Percentiles rank a stretch among this genome's conserved stretches.
phyloP scores from a whole-genome alignment of 192 early-diverging fungal genomes.

The Entomortierella beljakovae region DNA sequence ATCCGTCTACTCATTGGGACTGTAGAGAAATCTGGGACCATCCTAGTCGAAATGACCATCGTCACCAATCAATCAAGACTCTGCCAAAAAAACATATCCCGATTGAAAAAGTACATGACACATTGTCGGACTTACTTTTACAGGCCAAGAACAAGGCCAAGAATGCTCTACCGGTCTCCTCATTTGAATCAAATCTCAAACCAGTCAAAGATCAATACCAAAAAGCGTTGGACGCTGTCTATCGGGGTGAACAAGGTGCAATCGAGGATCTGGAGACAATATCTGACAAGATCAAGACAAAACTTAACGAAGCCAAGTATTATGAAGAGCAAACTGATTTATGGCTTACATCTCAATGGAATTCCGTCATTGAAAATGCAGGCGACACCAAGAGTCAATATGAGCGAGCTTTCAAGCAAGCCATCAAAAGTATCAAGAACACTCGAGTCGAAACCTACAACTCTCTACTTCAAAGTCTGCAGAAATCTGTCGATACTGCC shows the following conservation, averaged over 20 bases:
- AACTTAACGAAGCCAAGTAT: conserved; percentile 48
- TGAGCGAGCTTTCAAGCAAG: conserved; percentile 34
- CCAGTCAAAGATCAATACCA: conserved; percentile 32
- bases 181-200: conserved; percentile 31
- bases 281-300: conserved; percentile 35
- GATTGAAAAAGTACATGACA: conserved; percentile 30
- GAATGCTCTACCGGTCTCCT: conserved; percentile 19
- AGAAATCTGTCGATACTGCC: conserved; percentile 15
- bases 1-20: conserved; percentile 24
- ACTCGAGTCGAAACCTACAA: conserved; percentile 39
- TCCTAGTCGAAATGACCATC: conserved; percentile 21
- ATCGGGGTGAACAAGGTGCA: conserved; percentile 19
- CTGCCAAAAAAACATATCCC: conserved; percentile 45
- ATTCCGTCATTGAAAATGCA: conserved; percentile 34
- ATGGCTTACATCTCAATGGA: conserved; percentile 48
- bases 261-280: conserved; percentile 27
- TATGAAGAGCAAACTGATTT: conserved; percentile 49
- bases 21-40: conserved; percentile 54
- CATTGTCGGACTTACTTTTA: conserved; percentile 7
- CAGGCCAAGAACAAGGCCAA: conserved; percentile 32
- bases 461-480: conserved; percentile 31
- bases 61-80: conserved; percentile 23
- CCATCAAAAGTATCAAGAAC: conserved; percentile 30
- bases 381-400: conserved; percentile 38
- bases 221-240: conserved; percentile 8